Evolutionary conservation across 1,284 basidiomycete species (phyloP), one percentile per base, ranked within the genome.

Genomic region (Fomitopsis pinicola): DNA sequence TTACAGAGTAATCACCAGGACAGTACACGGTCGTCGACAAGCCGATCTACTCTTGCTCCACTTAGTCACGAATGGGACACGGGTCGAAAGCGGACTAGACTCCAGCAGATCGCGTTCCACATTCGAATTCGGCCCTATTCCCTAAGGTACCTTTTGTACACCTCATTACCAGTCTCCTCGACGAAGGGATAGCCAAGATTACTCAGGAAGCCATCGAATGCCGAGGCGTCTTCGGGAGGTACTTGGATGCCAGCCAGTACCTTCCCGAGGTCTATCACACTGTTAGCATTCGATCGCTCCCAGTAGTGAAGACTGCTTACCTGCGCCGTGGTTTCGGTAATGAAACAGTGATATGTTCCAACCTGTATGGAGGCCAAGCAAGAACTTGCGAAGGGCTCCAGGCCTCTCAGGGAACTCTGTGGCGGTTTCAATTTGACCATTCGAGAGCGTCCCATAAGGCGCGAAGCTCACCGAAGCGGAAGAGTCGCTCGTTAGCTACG

Each of bases 281-380:
- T 19, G n/a, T 22, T 22, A 58, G 15, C 42, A 54, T 35, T 28
- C 15, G 26, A 44, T 14, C 46, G 35, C 35, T 54, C 64, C 15
- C 40, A 38, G 60, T 52, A 61, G 22, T 36, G 36, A 44, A n/a
- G 10, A 63, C 19, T 8, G 79, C 86, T 64, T 69, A 92, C 94
- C 94, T 69, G 91, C 95, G 36, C 97, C 97, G 68, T 99, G 96
- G 74, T 98, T 98, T 62, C 97, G 84, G 76, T 99, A 99, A 75
- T 99, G 97, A 80, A 98, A 99, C 63, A 99, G 76, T 1, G 94
- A 92, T 58, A 99, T 94, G 76, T 97, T 98, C 95, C 96, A 98
- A 15, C 88, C 89, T 35, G 85, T 81, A 57, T 91, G 89, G 58
- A 99, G 75, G 3, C 90, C 91, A 22, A 87, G 78, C 65, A 98